Evolutionary conservation across 2,329 filamentous ascomycete genomes (phyloP).

Genomic region (Proliferodiscus dingleyae): DNA sequence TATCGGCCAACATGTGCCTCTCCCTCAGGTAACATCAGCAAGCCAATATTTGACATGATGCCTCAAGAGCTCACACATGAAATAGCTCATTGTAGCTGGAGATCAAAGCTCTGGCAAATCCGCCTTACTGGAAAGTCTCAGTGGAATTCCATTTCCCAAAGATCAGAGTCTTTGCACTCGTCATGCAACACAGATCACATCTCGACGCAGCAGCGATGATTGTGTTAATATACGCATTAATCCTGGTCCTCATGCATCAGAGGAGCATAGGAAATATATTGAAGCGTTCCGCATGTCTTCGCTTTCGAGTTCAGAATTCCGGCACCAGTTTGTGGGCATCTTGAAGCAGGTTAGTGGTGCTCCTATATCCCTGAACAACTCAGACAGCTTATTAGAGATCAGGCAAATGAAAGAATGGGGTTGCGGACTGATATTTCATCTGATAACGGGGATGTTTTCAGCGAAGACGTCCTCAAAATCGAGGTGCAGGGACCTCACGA

Average conservation of each 20-base stretch:
- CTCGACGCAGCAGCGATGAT: conserved; percentile 14
- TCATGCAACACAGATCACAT: conserved; percentile 41
- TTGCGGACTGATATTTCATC: conserved; percentile 6
- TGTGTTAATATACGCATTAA: conserved; percentile 8
- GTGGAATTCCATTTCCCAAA: conserved; percentile 35
- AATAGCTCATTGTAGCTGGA: conserved; percentile 42
- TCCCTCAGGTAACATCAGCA: conserved; percentile 17
- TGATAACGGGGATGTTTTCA: conserved; percentile 8
- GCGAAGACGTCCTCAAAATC: conserved; percentile 18
- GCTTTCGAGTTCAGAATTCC: conserved; percentile 4
- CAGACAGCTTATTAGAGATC: conserved; percentile 5
- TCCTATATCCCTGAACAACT: neutral
- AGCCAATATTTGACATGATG: conserved; percentile 3
- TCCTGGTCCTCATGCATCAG: conserved; percentile 6
- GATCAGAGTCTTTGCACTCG: conserved; percentile 37
- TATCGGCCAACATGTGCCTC: conserved; percentile 15
- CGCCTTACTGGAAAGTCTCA: conserved; percentile 33
- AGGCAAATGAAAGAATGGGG: conserved; percentile 11
- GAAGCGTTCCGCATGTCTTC: conserved; percentile 2
- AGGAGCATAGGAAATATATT: conserved; percentile 6
- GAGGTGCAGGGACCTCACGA: conserved; percentile 31
- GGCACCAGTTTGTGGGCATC: conserved; percentile 6
- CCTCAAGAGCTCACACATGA: conserved; percentile 4
- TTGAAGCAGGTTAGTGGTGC: conserved; percentile 9
- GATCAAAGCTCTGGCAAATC: conserved; percentile 37